phyloP scores from a whole-genome alignment of 1,139 yeast species.

The Candida tetrigidarum region DNA sequence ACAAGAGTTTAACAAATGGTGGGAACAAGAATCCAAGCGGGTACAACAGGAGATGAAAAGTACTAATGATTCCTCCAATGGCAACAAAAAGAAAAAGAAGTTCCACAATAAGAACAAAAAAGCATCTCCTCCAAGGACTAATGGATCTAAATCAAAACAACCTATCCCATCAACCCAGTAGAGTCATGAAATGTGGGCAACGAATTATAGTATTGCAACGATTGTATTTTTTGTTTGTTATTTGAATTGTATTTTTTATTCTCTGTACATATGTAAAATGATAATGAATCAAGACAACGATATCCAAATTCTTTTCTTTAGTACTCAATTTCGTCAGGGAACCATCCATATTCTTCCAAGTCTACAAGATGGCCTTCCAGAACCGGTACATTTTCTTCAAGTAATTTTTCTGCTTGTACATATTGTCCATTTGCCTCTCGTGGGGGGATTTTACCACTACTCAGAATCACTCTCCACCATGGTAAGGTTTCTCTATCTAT shows the following conservation, averaged over 20 bases:
- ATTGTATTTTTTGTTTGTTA: neutral
- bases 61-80: neutral
- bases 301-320: slow-evolving; percentile 11
- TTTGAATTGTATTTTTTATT: neutral
- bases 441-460: slow-evolving; percentile 64
- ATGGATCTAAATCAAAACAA: neutral
- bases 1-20: slow-evolving; percentile 81
- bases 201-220: neutral
- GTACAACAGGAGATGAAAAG: slow-evolving; percentile 53
- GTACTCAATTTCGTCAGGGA: slow-evolving; percentile 54
- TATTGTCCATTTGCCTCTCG: slow-evolving; percentile 50
- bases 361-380: slow-evolving; percentile 42
- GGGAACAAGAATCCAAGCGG: slow-evolving; percentile 70
- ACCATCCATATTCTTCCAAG: slow-evolving; percentile 65
- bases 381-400: slow-evolving; percentile 54
- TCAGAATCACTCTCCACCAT: slow-evolving; percentile 80
- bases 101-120: slow-evolving; percentile 5
- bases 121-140: neutral
- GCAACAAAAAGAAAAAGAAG: slow-evolving; percentile 6
- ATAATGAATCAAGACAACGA: slow-evolving; percentile 1
- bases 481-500: slow-evolving; percentile 51
- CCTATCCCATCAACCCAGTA: neutral
- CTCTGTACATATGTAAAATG: neutral
- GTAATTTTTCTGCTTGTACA: slow-evolving; percentile 51
- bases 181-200: neutral